These are phyloP conservation scores for Coemansia sp. DNA, from an alignment of 192 early-diverging fungal genomes.

Conservation along the genomic window DNA sequence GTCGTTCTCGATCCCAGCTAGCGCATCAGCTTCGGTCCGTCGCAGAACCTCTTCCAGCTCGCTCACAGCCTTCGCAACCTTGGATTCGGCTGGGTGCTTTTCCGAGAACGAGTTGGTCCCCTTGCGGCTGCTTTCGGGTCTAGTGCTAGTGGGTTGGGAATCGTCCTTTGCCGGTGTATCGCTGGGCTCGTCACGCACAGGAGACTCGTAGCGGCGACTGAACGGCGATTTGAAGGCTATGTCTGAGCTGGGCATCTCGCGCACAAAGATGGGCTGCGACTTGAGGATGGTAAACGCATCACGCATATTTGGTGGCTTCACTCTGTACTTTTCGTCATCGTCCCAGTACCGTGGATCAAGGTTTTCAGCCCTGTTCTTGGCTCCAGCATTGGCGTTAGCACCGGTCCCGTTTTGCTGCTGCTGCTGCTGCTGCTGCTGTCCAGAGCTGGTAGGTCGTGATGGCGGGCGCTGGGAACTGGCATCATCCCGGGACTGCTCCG, in stretches of 20 bases:
- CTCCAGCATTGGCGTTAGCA: not conserved
- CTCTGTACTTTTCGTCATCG: conserved; percentile 42
- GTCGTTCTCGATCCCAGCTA: conserved; percentile 41
- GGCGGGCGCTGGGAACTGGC: not conserved
- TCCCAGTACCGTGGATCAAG: conserved; percentile 48
- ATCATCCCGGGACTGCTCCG: not conserved
- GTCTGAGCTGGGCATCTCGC: conserved; percentile 45
- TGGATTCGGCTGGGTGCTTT: conserved; percentile 49
- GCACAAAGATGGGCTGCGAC: conserved; percentile 48
- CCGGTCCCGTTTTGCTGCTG: no score
- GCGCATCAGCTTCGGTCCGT: conserved; percentile 42
- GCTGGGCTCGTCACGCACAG: not conserved
- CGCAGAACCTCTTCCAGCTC: conserved; percentile 54
- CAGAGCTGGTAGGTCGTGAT: not conserved
- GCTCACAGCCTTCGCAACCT: conserved; percentile 55
- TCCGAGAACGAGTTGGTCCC: conserved; percentile 28
- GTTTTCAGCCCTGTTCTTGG: not conserved
- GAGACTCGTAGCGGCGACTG: conserved; percentile 15
- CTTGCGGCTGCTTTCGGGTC: not conserved
- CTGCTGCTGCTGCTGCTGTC: conserved; percentile 6
- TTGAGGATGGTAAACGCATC: conserved; percentile 51
- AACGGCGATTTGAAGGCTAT: conserved; percentile 54
- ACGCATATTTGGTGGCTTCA: conserved; percentile 51
- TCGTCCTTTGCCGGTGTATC: not conserved
- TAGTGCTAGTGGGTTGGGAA: not conserved